phyloP scores from a whole-genome alignment of 495 filamentous ascomycete species.

The Talaromyces nanjingensis region DNA sequence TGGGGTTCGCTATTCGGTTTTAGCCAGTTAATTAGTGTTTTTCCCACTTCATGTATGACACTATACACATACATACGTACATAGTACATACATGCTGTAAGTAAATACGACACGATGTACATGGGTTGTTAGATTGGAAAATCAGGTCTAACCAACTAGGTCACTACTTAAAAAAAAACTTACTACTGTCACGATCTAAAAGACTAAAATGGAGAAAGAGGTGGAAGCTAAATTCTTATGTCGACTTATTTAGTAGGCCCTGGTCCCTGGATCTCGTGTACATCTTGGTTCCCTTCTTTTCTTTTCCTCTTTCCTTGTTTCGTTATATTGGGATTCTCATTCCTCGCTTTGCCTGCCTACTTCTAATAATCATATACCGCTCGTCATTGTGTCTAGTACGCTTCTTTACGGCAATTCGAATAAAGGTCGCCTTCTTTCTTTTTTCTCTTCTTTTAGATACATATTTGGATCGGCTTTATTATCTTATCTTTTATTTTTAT shows the following conservation, averaged over 20 bases:
- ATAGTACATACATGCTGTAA: not conserved
- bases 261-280: slow-evolving; percentile 1
- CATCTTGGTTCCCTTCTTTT: not conserved
- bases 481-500: not conserved
- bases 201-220: not conserved
- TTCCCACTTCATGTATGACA: not conserved
- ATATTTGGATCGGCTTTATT: not conserved
- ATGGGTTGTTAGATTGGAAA: not conserved
- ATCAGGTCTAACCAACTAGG: not conserved
- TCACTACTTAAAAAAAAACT: not conserved
- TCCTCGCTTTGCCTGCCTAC: not conserved
- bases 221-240: not conserved
- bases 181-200: not conserved
- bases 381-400: not conserved
- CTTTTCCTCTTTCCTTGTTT: not conserved
- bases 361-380: not conserved
- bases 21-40: not conserved
- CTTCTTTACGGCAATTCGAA: not conserved
- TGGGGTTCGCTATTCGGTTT: not conserved
- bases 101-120: not conserved
- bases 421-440: not conserved
- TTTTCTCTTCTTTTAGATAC: not conserved
- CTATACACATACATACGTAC: not conserved
- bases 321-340: not conserved
- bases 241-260: not conserved